A percentile compares a stretch with the other conserved stretches of the same genome.
Conservation (phyloP, 2,329 filamentous ascomycete genomes). For the Alternaria sp. region DNA sequence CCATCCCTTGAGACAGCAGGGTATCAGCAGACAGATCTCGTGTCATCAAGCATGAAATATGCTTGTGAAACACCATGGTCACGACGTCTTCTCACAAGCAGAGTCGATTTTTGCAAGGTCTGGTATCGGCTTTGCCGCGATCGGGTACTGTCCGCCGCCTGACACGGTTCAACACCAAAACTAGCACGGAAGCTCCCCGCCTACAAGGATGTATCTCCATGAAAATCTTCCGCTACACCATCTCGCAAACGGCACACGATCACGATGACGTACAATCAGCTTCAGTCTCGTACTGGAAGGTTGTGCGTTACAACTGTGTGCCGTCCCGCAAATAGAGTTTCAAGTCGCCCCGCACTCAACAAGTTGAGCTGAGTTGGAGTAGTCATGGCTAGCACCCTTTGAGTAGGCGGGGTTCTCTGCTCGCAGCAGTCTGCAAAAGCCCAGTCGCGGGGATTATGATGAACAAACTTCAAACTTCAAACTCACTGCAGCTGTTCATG, state of each 20-base stretch:
- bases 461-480: not conserved
- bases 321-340: conserved; percentile 11
- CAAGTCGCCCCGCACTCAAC: conserved; percentile 6
- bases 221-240: not conserved
- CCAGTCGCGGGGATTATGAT: not conserved
- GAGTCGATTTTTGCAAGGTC: not conserved
- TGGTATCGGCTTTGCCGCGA: not conserved
- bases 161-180: conserved; percentile 3
- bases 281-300: conserved; percentile 1
- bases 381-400: not conserved
- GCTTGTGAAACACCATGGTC: not conserved
- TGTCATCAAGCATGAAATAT: not conserved
- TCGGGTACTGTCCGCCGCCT: conserved; percentile 1
- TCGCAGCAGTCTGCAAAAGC: not conserved
- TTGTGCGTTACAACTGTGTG: conserved; percentile 10
- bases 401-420: not conserved
- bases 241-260: not conserved
- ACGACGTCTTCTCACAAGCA: not conserved
- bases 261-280: not conserved
- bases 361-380: conserved; percentile 2
- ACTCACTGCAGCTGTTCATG: not conserved
- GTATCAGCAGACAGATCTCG: not conserved
- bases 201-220: not conserved
- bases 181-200: not conserved
- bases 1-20: not conserved